Percentiles rank a stretch among this genome's conserved stretches.
These are phyloP conservation scores for Salicornia ramosissima DNA, from an alignment of 148 eudicot species.

Conservation along the genomic window DNA sequence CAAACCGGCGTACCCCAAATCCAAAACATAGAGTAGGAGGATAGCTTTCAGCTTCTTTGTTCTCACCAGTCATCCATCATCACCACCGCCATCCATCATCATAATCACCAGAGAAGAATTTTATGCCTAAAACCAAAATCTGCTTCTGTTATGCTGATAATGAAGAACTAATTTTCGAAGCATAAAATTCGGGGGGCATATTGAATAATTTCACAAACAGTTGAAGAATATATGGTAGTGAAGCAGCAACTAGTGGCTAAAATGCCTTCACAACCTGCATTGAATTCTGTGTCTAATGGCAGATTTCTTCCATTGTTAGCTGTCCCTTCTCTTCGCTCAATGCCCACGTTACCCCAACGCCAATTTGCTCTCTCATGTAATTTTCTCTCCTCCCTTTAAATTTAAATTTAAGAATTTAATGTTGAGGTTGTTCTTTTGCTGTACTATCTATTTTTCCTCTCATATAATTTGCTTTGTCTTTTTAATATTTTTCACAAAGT, in stretches of 20 bases:
- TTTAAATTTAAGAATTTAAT: too few species aligned
- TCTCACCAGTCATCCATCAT: too few species aligned
- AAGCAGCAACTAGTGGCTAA: slow-evolving; percentile 6
- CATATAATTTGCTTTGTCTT: too few species aligned
- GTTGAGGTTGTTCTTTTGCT: not conserved
- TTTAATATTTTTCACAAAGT: not conserved
- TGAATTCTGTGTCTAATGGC: not conserved
- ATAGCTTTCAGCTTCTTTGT: too few species aligned
- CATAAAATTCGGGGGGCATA: too few species aligned
- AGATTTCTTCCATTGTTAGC: slow-evolving; percentile 25
- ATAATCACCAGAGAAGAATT: too few species aligned
- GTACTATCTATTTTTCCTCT: not conserved
- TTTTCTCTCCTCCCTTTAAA: not conserved
- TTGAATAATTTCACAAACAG: not conserved
- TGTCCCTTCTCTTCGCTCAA: slow-evolving; percentile 4
- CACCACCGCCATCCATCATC: too few species aligned
- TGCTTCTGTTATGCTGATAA: too few species aligned
- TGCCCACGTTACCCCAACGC: slow-evolving; percentile 16
- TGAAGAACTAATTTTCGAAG: too few species aligned
- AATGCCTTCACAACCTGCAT: not conserved
- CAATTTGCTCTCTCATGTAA: slow-evolving; percentile 24
- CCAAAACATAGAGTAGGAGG: too few species aligned
- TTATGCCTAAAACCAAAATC: too few species aligned
- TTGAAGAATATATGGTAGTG: slow-evolving; percentile 4
- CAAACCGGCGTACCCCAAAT: too few species aligned